A percentile compares a stretch with the other conserved stretches of the same genome.
phyloP scores from a whole-genome alignment of 1,284 basidiomycete species.

The Fomes fomentarius region DNA sequence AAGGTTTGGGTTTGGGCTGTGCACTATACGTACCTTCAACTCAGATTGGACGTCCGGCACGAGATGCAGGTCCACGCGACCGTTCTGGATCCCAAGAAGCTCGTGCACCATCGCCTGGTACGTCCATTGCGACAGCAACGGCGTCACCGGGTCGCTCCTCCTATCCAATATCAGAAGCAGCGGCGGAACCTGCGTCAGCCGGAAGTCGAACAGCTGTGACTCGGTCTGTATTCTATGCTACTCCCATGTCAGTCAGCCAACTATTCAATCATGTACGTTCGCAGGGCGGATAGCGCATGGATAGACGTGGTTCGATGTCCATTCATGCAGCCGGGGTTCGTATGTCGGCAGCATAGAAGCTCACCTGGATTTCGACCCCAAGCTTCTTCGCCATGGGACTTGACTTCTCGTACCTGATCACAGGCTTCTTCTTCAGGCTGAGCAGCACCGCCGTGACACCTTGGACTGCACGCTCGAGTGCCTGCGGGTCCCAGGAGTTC shows the following conservation, averaged over 20 bases:
- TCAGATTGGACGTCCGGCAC: conserved; percentile 91
- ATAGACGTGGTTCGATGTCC: no score
- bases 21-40: conserved; percentile 58
- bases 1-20: no score
- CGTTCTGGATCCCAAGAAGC: conserved; percentile 91
- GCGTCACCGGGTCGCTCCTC: conserved; percentile 97
- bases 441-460: conserved; percentile 89
- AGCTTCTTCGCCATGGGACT: conserved; percentile 90
- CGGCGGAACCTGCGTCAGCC: conserved; percentile 75
- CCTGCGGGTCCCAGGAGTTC: conserved; percentile 70
- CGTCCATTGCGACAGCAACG: conserved; percentile 98
- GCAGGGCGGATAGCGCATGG: no score
- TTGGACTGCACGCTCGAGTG: conserved; percentile 79
- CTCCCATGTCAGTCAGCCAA: neutral
- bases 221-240: conserved; percentile 78
- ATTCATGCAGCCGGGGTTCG: no score
- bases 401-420: conserved; percentile 95
- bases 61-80: conserved; percentile 83
- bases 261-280: no score
- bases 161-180: conserved; percentile 84
- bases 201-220: conserved; percentile 76
- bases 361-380: conserved; percentile 82
- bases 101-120: conserved; percentile 99
- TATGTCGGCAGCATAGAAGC: conserved; percentile 22
- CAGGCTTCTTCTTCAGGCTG: conserved; percentile 94